These are phyloP conservation scores for Clavispora fructus DNA, from an alignment of 805 yeast species.

Conservation along the genomic window DNA sequence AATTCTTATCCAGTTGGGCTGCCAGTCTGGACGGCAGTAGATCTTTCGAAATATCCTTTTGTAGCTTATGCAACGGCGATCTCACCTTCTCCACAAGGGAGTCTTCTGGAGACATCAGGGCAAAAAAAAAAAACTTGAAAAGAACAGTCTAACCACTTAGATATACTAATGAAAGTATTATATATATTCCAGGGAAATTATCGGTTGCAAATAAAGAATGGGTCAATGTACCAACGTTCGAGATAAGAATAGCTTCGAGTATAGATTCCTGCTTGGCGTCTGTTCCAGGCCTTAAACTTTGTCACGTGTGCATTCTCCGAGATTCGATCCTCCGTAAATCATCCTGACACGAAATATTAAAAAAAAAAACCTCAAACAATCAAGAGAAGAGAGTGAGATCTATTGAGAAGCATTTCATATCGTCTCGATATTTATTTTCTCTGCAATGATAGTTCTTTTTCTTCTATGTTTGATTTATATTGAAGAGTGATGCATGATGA, in stretches of 20 bases:
- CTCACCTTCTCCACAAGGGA: conserved; percentile 3
- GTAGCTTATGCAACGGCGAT: conserved; percentile 15
- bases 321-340: neutral
- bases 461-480: neutral
- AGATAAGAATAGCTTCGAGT: neutral
- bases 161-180: too few relatives aligned
- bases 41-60: conserved; percentile 12
- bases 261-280: neutral
- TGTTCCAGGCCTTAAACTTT: neutral
- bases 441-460: neutral
- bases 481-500: neutral
- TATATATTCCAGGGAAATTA: neutral
- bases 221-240: neutral
- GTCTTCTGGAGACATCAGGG: neutral
- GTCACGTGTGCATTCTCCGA: neutral
- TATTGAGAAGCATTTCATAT: too few relatives aligned
- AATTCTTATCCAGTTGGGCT: too few relatives aligned
- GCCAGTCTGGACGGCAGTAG: neutral
- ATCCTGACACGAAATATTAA: neutral
- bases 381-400: too few relatives aligned
- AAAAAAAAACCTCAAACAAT: too few relatives aligned
- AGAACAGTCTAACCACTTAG: too few relatives aligned
- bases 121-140: neutral
- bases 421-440: neutral
- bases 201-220: neutral